phyloP scores from a whole-genome alignment of 768 basidiomycete species.

The Mycena venus region DNA sequence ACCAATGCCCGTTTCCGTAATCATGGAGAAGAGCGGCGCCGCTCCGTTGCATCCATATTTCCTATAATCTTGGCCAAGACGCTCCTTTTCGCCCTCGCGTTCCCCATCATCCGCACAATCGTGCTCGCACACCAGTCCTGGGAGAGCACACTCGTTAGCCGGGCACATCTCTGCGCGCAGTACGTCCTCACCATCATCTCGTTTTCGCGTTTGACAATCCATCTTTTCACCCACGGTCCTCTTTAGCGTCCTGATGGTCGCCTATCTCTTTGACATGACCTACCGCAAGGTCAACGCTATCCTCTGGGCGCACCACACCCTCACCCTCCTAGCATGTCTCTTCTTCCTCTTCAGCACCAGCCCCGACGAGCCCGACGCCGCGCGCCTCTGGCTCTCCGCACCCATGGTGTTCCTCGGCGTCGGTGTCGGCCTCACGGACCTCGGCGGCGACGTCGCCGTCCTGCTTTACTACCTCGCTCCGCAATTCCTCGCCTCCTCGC shows the following conservation, averaged over 20 bases:
- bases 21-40: constrained; percentile 16
- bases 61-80: neutral
- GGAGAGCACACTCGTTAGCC: neutral
- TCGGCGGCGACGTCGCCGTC: constrained; percentile 18
- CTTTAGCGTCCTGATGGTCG: neutral
- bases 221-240: neutral
- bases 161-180: neutral
- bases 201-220: neutral
- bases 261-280: constrained; percentile 20
- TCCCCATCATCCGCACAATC: neutral
- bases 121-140: neutral
- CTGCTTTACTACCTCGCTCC: constrained; percentile 23
- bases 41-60: constrained; percentile 15
- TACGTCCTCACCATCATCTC: neutral
- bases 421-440: constrained; percentile 15
- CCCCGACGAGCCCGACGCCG: constrained; percentile 4
- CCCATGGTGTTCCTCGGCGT: constrained; percentile 10
- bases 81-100: neutral
- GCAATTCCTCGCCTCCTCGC: neutral
- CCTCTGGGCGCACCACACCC: constrained; percentile 20
- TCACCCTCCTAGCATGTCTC: neutral
- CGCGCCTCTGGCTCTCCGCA: neutral
- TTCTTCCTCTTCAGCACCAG: neutral
- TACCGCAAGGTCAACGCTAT: constrained; percentile 14
- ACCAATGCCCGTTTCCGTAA: constrained; percentile 8